These are phyloP conservation scores for Spiraea crenata DNA, from an alignment of 331 rosid genomes.

Conservation along the genomic window DNA sequence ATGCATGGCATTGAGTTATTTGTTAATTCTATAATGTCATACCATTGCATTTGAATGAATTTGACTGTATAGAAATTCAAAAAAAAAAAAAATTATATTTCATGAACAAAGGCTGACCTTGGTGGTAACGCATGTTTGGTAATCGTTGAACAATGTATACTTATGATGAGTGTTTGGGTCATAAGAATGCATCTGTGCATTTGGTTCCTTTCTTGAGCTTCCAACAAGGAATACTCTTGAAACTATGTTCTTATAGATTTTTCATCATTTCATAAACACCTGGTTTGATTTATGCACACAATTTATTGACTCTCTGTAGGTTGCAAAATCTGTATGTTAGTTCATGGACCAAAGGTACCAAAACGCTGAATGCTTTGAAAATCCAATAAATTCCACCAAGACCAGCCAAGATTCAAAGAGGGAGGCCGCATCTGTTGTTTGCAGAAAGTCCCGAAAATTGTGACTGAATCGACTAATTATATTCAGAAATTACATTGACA, in stretches of 20 bases:
- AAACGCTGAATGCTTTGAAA: conserved; percentile 15
- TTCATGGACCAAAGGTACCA: conserved; percentile 14
- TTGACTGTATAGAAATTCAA: neutral
- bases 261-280: neutral
- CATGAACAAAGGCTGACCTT: neutral
- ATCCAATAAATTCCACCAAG: conserved; percentile 5
- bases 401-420: neutral
- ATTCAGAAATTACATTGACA: conserved; percentile 7
- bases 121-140: neutral
- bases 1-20: neutral
- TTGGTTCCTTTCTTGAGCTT: neutral
- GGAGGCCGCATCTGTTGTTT: neutral
- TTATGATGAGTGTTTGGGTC: neutral
- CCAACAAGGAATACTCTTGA: neutral
- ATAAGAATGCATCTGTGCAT: neutral
- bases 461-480: neutral
- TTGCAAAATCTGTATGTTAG: conserved; percentile 21
- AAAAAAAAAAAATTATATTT: neutral
- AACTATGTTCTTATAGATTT: neutral
- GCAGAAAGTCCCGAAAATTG: conserved; percentile 1
- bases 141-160: neutral
- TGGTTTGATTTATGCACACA: neutral
- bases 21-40: neutral
- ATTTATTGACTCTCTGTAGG: neutral
- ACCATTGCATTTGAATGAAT: neutral